A percentile compares a stretch with the other conserved stretches of the same genome.
phyloP scores from a whole-genome alignment of 2,329 filamentous ascomycete genomes.

The Fusarium bactridioides region DNA sequence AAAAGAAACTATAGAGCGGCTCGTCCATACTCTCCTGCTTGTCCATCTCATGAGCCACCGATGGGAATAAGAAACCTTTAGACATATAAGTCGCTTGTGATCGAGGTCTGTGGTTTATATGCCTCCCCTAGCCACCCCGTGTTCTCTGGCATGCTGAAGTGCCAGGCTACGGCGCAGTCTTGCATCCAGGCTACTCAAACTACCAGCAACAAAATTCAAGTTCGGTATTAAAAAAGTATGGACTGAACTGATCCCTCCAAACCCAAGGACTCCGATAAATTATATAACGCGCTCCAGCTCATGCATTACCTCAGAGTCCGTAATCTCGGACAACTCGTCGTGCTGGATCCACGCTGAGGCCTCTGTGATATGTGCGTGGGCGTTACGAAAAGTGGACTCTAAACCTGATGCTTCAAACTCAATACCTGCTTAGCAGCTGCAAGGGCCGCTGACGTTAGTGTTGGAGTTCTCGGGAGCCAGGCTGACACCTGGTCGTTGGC shows the following conservation, averaged over 20 bases:
- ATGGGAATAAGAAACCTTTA: neutral
- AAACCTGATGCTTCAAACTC: conserved; percentile 30
- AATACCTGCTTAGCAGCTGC: conserved; percentile 58
- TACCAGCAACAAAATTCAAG: conserved; percentile 42
- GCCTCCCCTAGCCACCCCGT: conserved; percentile 22
- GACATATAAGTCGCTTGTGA: neutral
- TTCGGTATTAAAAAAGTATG: conserved; percentile 50
- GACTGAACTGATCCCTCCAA: conserved; percentile 48
- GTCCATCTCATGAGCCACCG: conserved; percentile 30
- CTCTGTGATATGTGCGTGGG: conserved; percentile 35
- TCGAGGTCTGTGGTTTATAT: neutral
- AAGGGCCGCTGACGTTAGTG: conserved; percentile 64
- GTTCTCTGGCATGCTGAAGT: conserved; percentile 28
- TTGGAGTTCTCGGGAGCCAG: conserved; percentile 64
- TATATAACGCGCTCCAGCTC: conserved; percentile 45
- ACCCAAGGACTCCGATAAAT: conserved; percentile 53
- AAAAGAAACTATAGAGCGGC: conserved; percentile 39
- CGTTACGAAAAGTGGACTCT: conserved; percentile 28
- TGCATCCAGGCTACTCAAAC: conserved; percentile 30
- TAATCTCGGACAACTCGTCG: conserved; percentile 39
- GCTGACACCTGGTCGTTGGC: conserved; percentile 67
- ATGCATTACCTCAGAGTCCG: conserved; percentile 39
- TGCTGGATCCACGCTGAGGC: conserved; percentile 37
- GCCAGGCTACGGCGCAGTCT: conserved; percentile 22
- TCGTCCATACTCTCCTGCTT: conserved; percentile 36